Evolutionary conservation across 78 protist genomes (phyloP), one percentile per base, ranked within the genome.

Genomic region (Guillardia theta): DNA sequence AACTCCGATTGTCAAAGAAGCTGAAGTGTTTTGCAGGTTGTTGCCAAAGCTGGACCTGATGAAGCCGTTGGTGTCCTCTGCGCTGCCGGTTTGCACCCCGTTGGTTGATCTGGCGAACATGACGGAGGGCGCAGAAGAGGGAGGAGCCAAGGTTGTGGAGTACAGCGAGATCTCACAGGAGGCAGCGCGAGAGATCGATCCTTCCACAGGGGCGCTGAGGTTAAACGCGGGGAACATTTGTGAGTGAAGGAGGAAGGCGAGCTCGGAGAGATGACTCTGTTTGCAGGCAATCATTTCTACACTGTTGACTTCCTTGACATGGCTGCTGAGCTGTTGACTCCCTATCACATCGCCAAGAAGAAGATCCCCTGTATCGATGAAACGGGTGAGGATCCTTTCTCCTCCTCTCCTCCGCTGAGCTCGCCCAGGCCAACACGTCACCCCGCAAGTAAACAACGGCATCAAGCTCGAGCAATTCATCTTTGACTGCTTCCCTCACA

Each of bases 391-490:
- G 36, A 36, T 1, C n/a, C n/a, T n/a, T n/a, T n/a, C n/a, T n/a
- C n/a, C n/a, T n/a, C n/a, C n/a, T n/a, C 64, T 19, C 64, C 19
- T 19, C 19, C 64, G 33, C 64, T 19, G 64, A 15, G 19, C n/a
- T n/a, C n/a, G n/a, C n/a, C n/a, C n/a, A n/a, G 80, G 88, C 41
- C 88, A 8, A 8, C 41, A 78, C 48, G 64, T 30, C 39, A 24
- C 54, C 47, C 92, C 92, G 27, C 15, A 54, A n/a, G 92, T 44
- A 0, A 87, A 87, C 64, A 87, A 87, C 92, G 92, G 64, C 64
- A 36, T 87, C 43, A 87, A 87, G 64, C 15, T 87, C 22, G 92
- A 87, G 92, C 54, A 33, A 33, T 87, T 87, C 92, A 48, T 87
- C 92, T 87, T 87, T 27, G 92, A 87, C 92, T 19, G 27, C 64